Evolutionary conservation across 345 rosid genomes (phyloP), one percentile per base, ranked within the genome.

Genomic region (Corchorus olitorius): DNA sequence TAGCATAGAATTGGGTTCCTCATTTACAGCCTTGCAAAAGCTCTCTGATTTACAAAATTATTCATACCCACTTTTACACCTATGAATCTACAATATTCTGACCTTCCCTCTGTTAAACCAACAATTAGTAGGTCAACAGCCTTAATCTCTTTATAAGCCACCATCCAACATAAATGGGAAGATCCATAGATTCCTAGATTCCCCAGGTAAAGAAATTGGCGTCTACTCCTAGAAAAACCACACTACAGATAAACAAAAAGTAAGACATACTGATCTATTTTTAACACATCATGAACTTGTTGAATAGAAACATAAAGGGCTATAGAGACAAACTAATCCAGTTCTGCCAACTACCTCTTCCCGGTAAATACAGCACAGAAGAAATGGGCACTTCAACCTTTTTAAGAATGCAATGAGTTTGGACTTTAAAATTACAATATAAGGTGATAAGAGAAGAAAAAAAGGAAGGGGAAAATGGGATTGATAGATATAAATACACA

Each of bases 101-200:
- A 5, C 60, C 60, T 7, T 7, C 72, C 39, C 58, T 68, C 5
- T 22, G 11, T 70, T 50, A 33, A 52, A 70, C 45, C 46, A 52
- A 52, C 20, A 48, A 68, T 48, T 7, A 27, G 20, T 17, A 68
- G 43, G 52, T 48, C 27, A 65, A 65, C 49, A 3, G 8, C 10
- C 70, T n/a, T 65, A 41, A 65, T 11, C 70, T 65, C 56, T 68
- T 67, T 33, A 46, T 20, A 39, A 67, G 55, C 35, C 19, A 63
- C 17, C 10, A 67, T 45, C 13, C 56, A 67, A 67, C 69, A 41
- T 17, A 41, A 41, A 53, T 3, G 7, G 70, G 70, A 66, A 43
- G 46, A 66, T 66, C 54, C 54, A 20, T 2, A 45, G 35, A 66
- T 66, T 12, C 27, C 53, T 41, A 20, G 10, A 66, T 66, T 34